Evolutionary conservation across 2,329 filamentous ascomycete genomes (phyloP).

Genomic region (Xylaria sp.): DNA sequence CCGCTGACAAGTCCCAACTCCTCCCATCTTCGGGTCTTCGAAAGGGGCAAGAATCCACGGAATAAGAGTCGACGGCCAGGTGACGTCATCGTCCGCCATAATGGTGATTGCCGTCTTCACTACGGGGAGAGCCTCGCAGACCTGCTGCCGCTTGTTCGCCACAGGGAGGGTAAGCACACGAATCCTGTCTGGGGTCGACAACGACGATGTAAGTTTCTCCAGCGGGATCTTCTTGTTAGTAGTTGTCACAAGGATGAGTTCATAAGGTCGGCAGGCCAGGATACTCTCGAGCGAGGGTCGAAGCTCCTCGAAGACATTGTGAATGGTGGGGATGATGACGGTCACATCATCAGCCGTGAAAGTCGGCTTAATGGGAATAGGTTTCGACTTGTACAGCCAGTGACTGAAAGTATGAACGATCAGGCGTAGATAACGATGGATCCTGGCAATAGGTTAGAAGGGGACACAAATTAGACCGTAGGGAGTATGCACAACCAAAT

Average conservation of each 20-base stretch:
- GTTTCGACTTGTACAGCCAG: slow-evolving; percentile 84
- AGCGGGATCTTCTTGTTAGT: slow-evolving; percentile 74
- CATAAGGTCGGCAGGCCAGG: slow-evolving; percentile 67
- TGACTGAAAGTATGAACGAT: slow-evolving; percentile 84
- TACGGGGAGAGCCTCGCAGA: slow-evolving; percentile 85
- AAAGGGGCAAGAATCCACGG: slow-evolving; percentile 94
- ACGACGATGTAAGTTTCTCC: slow-evolving; percentile 65
- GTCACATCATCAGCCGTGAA: slow-evolving; percentile 85
- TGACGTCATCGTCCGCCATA: slow-evolving; percentile 95
- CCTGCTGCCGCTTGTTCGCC: slow-evolving; percentile 93
- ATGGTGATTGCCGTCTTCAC: slow-evolving; percentile 84
- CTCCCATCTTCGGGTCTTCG: slow-evolving; percentile 80
- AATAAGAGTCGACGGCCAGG: slow-evolving; percentile 83
- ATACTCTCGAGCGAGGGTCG: slow-evolving; percentile 80
- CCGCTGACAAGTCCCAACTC: slow-evolving; percentile 89
- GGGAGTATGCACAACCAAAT: background rate
- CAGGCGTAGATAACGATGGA: slow-evolving; percentile 85
- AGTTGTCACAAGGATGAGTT: slow-evolving; percentile 86
- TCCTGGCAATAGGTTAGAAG: slow-evolving; percentile 52
- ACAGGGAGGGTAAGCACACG: slow-evolving; percentile 77
- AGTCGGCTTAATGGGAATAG: slow-evolving; percentile 77
- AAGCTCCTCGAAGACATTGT: slow-evolving; percentile 82
- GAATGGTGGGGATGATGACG: slow-evolving; percentile 90
- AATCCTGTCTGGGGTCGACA: slow-evolving; percentile 60
- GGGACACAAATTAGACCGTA: background rate